phyloP scores from a whole-genome alignment of 371 early-diverging fungal genomes.

The Mortierella sp. region DNA sequence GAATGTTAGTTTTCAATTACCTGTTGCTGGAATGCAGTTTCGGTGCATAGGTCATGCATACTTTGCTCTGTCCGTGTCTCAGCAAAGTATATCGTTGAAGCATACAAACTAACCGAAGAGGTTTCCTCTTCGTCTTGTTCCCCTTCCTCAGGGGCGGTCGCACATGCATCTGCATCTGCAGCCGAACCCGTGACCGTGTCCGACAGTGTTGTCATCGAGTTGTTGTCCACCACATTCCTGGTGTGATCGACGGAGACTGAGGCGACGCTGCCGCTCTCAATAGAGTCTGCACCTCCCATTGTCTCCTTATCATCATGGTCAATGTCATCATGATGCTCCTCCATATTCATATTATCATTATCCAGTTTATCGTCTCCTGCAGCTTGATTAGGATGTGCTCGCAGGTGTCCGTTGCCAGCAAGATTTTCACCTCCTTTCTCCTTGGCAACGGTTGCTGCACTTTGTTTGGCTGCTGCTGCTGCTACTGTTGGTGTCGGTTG shows the following conservation, averaged over 20 bases:
- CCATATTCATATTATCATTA: not conserved
- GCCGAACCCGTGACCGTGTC: slow-evolving; percentile 3
- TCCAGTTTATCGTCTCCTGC: no score
- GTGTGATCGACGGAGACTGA: not conserved
- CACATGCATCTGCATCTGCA: slow-evolving; percentile 4
- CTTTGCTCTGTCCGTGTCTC: slow-evolving; percentile 31
- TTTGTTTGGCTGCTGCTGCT: no score
- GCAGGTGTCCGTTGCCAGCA: no score
- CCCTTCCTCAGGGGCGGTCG: slow-evolving; percentile 6
- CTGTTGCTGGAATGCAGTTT: slow-evolving; percentile 29
- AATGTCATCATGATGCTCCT: not conserved
- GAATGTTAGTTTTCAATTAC: slow-evolving; percentile 13
- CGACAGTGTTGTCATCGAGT: not conserved
- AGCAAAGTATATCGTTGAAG: slow-evolving; percentile 41
- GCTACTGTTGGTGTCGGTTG: no score
- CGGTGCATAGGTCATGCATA: slow-evolving; percentile 30
- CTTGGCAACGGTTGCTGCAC: no score
- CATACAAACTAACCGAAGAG: slow-evolving; percentile 4
- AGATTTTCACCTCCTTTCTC: no score
- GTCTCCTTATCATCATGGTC: not conserved
- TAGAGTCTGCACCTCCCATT: not conserved
- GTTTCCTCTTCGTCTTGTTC: not conserved
- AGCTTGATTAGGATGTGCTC: no score
- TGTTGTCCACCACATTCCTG: not conserved
- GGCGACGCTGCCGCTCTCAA: not conserved